Percentiles rank a stretch among this genome's conserved stretches.
phyloP scores from a whole-genome alignment of 2,329 filamentous ascomycete species.

The Penicillium psychrosexuale region DNA sequence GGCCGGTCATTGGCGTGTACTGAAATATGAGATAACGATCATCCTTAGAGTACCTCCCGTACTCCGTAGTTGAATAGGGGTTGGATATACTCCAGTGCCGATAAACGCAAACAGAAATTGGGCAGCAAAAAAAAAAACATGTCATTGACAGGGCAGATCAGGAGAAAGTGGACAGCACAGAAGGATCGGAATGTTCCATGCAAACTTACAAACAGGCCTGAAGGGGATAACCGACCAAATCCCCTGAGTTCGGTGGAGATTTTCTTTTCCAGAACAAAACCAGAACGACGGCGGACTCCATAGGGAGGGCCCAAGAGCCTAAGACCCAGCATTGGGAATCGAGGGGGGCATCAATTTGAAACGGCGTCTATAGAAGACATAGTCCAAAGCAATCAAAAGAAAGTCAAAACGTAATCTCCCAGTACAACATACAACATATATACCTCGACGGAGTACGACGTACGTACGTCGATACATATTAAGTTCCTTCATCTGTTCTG shows the following conservation, averaged over 20 bases:
- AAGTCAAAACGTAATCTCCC: too few relatives aligned
- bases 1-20: neutral
- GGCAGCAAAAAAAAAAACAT: neutral
- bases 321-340: neutral
- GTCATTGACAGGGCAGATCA: constrained; percentile 9
- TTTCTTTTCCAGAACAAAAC: constrained; percentile 21
- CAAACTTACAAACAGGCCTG: constrained; percentile 14
- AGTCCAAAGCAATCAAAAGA: too few relatives aligned
- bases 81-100: neutral
- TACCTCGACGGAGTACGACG: neutral
- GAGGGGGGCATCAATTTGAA: constrained; percentile 7
- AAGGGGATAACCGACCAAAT: constrained; percentile 15
- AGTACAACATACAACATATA: neutral
- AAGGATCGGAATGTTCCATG: constrained; percentile 11
- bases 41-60: neutral
- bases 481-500: neutral
- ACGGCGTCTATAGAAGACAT: too few relatives aligned
- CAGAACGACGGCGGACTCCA: neutral
- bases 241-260: constrained; percentile 12
- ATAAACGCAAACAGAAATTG: neutral
- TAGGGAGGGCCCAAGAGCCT: neutral
- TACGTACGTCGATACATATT: too few relatives aligned
- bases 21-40: neutral
- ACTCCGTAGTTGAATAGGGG: neutral
- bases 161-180: constrained; percentile 4